Evolutionary conservation across 192 early-diverging fungal genomes (phyloP).

Genomic region (Dissophora globulifera): DNA sequence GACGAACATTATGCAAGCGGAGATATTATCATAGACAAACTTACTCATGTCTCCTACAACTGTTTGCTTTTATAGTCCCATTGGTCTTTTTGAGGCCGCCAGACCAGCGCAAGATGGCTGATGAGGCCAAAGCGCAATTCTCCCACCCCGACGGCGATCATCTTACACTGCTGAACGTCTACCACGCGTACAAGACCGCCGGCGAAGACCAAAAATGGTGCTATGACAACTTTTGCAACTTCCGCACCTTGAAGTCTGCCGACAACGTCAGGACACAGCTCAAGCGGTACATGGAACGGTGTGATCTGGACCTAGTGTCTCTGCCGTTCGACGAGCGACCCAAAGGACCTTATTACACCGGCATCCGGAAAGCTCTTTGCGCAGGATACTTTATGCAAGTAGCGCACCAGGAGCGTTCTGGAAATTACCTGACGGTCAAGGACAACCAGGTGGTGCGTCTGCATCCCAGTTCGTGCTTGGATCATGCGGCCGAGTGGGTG

Average conservation of each 20-base stretch:
- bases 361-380: conserved; percentile 89
- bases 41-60: too few species aligned
- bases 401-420: conserved; percentile 89
- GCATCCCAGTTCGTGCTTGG: conserved; percentile 91
- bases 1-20: too few species aligned
- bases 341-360: conserved; percentile 80
- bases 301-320: conserved; percentile 74
- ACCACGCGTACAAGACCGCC: conserved; percentile 84
- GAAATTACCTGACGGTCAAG: conserved; percentile 92
- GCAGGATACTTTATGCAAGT: conserved; percentile 99
- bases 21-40: too few species aligned
- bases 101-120: conserved; percentile 87
- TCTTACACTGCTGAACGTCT: conserved; percentile 96
- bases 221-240: conserved; percentile 93
- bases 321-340: conserved; percentile 74
- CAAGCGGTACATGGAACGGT: conserved; percentile 81
- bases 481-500: conserved; percentile 97
- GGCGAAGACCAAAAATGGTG: conserved; percentile 87
- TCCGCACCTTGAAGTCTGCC: conserved; percentile 87
- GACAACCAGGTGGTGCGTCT: conserved; percentile 97
- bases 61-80: too few species aligned
- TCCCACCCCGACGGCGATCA: conserved; percentile 97
- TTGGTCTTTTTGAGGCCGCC: conserved; percentile 92
- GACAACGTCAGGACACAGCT: conserved; percentile 94
- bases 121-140: conserved; percentile 93